Conservation (phyloP, 441 rosid species). For the Codiaeum variegatum region DNA sequence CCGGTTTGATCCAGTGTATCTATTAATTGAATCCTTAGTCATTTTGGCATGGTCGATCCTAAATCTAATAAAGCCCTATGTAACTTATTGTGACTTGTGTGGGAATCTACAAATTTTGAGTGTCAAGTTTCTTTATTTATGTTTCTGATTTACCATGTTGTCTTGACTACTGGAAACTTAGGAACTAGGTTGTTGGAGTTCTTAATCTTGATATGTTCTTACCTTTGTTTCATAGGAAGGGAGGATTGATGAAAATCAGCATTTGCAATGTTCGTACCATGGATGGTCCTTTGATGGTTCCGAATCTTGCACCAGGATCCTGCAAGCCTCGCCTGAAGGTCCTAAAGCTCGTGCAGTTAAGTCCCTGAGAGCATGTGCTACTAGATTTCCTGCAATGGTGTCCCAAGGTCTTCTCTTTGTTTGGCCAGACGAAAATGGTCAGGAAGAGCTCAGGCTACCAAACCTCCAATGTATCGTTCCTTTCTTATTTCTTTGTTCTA, state of each 20-base stretch:
- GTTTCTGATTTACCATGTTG: neutral
- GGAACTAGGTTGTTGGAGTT: neutral
- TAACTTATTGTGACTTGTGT: too few relatives aligned
- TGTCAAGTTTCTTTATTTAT: neutral
- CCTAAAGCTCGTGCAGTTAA: conserved; percentile 85
- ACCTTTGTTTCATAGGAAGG: conserved; percentile 57
- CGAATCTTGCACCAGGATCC: conserved; percentile 81
- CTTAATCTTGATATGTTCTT: conserved; percentile 12
- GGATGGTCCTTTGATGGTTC: conserved; percentile 93
- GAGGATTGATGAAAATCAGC: conserved; percentile 81
- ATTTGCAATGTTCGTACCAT: conserved; percentile 89
- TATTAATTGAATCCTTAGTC: too few relatives aligned
- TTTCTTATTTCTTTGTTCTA: conserved; percentile 3
- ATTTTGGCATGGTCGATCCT: too few relatives aligned
- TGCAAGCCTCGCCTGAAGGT: conserved; percentile 76
- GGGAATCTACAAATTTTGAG: too few relatives aligned
- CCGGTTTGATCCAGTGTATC: too few relatives aligned
- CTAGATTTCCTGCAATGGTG: conserved; percentile 63
- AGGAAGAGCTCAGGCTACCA: conserved; percentile 74
- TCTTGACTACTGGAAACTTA: neutral
- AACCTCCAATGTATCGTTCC: conserved; percentile 51
- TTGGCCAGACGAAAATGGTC: conserved; percentile 92
- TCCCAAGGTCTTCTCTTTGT: conserved; percentile 94
- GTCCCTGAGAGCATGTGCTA: conserved; percentile 76
- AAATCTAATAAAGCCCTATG: too few relatives aligned